A percentile compares a stretch with the other conserved stretches of the same genome.
phyloP scores from a whole-genome alignment of 371 early-diverging fungal genomes.

The Blakeslea trispora region DNA sequence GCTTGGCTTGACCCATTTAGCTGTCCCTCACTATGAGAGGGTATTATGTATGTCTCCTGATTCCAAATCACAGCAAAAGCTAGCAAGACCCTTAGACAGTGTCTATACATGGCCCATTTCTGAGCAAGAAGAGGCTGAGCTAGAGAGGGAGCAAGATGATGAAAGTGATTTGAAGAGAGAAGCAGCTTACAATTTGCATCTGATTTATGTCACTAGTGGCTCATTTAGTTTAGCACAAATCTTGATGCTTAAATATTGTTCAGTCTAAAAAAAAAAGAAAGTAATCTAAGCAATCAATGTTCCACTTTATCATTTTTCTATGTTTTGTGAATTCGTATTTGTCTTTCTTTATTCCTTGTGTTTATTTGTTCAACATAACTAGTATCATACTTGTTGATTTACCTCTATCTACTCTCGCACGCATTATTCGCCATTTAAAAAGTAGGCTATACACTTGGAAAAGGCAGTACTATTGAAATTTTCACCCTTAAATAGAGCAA shows the following conservation, averaged over 20 bases:
- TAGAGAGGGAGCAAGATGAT: conserved; percentile 45
- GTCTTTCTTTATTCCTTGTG: background rate
- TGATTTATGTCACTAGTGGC: conserved; percentile 74
- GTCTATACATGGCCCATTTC: conserved; percentile 31
- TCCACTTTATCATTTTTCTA: background rate
- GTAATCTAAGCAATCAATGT: too few relatives aligned
- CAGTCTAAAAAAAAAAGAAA: conserved; percentile 37
- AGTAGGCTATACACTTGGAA: conserved; percentile 24
- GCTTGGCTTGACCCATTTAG: conserved; percentile 76
- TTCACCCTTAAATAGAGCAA: too few relatives aligned
- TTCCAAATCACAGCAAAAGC: conserved; percentile 23
- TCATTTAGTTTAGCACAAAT: conserved; percentile 69
- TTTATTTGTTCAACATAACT: conserved; percentile 3
- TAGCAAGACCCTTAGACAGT: conserved; percentile 22
- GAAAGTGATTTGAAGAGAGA: conserved; percentile 59
- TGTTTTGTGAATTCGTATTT: background rate
- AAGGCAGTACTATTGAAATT: conserved; percentile 18
- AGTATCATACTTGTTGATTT: conserved; percentile 29
- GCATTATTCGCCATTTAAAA: conserved; percentile 31
- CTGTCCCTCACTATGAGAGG: conserved; percentile 79
- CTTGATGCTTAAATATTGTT: conserved; percentile 64
- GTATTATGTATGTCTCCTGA: conserved; percentile 62
- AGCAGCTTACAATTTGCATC: conserved; percentile 79
- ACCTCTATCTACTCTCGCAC: conserved; percentile 38
- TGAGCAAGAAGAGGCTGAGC: conserved; percentile 17